Conservation (phyloP, 169 alveolate genomes). For the Eimeria necatrix region DNA sequence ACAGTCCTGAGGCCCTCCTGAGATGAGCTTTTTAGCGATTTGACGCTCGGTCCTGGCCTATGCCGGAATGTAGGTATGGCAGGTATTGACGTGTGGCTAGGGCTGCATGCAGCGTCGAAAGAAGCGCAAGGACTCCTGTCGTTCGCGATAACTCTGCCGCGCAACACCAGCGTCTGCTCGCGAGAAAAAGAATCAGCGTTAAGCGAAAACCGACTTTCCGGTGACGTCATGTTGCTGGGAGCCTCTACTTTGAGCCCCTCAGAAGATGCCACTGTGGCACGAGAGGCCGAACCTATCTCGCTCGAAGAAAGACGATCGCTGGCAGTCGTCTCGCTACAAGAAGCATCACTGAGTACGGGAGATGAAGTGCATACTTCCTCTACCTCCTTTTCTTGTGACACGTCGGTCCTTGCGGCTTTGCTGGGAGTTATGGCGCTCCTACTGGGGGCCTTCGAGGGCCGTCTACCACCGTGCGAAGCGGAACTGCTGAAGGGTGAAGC, state of each 20-base stretch:
- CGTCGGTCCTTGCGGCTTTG: neutral
- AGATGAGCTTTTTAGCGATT: too few relatives aligned
- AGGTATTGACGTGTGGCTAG: neutral
- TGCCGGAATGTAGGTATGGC: too few relatives aligned
- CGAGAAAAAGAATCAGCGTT: neutral
- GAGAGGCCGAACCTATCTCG: neutral
- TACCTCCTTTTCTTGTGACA: neutral
- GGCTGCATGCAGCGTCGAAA: neutral
- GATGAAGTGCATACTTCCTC: neutral
- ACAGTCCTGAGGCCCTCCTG: neutral
- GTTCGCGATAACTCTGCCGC: neutral
- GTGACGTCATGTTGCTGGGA: too few relatives aligned
- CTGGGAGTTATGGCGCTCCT: neutral
- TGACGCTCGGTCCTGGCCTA: too few relatives aligned
- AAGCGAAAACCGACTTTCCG: neutral
- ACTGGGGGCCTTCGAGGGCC: too few relatives aligned
- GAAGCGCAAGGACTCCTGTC: neutral
- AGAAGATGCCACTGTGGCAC: neutral
- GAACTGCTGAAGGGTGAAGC: too few relatives aligned
- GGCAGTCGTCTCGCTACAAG: constrained; percentile 21
- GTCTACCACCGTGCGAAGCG: too few relatives aligned
- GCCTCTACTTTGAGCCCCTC: too few relatives aligned
- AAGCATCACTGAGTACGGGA: constrained; percentile 25
- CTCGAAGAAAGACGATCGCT: constrained; percentile 39
- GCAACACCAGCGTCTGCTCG: constrained; percentile 13